A percentile compares a stretch with the other conserved stretches of the same genome.
phyloP scores from a whole-genome alignment of 805 yeast species.

The Kuraishia ogatae region DNA sequence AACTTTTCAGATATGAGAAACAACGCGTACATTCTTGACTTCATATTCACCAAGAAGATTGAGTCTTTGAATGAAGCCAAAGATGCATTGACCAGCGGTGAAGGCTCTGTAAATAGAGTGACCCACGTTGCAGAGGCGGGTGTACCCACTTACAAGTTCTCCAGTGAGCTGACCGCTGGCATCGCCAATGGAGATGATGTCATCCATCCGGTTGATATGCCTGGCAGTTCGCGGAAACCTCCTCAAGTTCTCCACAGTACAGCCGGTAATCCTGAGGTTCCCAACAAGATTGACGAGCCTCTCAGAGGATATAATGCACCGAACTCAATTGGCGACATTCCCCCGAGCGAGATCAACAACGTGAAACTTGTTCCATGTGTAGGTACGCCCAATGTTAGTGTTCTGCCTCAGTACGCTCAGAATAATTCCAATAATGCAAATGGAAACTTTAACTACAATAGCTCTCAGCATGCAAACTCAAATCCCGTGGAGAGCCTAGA shows the following conservation, averaged over 20 bases:
- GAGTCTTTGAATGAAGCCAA: constrained; percentile 4
- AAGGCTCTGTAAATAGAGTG: background rate
- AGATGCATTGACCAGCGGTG: background rate
- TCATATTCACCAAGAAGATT: constrained; percentile 17
- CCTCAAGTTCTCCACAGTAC: background rate
- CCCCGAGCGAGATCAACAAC: background rate
- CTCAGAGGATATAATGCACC: background rate
- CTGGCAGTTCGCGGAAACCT: background rate
- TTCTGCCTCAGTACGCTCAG: background rate
- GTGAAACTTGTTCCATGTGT: background rate
- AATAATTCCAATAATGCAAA: background rate
- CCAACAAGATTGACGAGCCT: background rate
- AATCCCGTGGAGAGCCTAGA: constrained; percentile 6
- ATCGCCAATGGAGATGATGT: background rate
- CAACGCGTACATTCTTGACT: constrained; percentile 17
- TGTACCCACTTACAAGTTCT: background rate
- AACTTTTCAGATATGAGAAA: constrained; percentile 22
- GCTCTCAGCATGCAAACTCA: background rate
- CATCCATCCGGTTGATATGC: background rate
- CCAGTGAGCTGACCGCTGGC: background rate
- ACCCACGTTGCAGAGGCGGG: background rate
- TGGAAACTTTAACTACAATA: background rate
- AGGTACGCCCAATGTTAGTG: background rate
- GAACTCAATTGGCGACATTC: background rate
- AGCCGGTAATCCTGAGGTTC: background rate